Evolutionary conservation across 768 basidiomycete genomes (phyloP), one percentile per base, ranked within the genome.

Genomic region (Serpula lacrymans): DNA sequence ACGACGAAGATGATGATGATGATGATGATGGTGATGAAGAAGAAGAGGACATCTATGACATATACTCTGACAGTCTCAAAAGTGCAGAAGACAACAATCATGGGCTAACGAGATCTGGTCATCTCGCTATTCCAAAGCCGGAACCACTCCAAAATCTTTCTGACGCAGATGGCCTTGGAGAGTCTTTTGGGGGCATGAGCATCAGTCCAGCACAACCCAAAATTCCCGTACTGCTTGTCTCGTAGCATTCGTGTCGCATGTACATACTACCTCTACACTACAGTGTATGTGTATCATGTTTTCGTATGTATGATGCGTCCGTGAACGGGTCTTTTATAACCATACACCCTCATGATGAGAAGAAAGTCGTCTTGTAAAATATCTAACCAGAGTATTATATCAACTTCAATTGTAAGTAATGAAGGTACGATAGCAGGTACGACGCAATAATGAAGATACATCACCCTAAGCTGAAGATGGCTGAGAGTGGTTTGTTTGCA

Each of bases 161-260:
- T 5, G 71, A 73, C 38, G 70, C 75, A n/a, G 69, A 68, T 20
- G 75, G 70, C 3, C 68, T 90, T 5, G 84, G 80, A 6, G 69
- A 68, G 47, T 86, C 84, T 3, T 76, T 91, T 47, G 84, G 75
- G 7, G 81, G 77, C 23, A 89, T 91, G 88, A 90, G 85, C 50
- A 91, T 91, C 48, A 90, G 88, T 50, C 88, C 88, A 9, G 60
- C 58, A 22, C 69, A 50, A 9, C 50, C 62, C n/a, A 49, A 17
- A 34, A 31, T 41, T n/a, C n/a, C 49, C 5, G 41, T 49, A 14
- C 28, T 52, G 13, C 45, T 54, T 41, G 35, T 39, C 4, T 46
- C 42, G 12, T 54, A 46, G 30, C 11, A 12, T 20, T 14, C 32
- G 36, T 10, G 4, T 21, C 13, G 14, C 20, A 29, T 21, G 26